phyloP scores from a whole-genome alignment of 768 basidiomycete species.

The Heimioporus sp. region DNA sequence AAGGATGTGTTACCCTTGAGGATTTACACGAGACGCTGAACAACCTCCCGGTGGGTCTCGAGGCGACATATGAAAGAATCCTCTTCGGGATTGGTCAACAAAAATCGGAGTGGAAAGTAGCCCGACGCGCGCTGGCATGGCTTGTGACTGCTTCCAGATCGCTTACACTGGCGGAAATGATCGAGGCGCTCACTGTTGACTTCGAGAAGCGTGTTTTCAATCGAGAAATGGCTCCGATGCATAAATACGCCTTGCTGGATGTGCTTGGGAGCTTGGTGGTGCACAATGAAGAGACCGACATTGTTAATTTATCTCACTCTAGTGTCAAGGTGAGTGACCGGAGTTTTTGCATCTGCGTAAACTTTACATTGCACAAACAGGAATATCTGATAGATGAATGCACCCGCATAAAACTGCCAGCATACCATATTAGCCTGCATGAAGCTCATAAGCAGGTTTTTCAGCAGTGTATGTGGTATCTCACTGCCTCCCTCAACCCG shows the following conservation, averaged over 20 bases:
- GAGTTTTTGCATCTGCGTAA: neutral
- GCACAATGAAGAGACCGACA: neutral
- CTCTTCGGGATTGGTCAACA: neutral
- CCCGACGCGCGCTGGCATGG: neutral
- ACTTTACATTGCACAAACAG: neutral
- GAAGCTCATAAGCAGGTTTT: neutral
- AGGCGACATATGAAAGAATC: constrained; percentile 3
- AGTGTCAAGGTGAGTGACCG: neutral
- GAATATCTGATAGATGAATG: neutral
- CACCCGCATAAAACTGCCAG: neutral
- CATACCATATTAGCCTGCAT: neutral
- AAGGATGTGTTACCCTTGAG: neutral
- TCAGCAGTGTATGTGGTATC: neutral
- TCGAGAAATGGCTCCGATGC: neutral
- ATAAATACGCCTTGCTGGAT: neutral
- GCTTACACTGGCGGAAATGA: constrained; percentile 1
- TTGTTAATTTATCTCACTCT: neutral
- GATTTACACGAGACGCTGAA: neutral
- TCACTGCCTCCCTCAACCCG: neutral
- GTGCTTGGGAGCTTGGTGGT: neutral
- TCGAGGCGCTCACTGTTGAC: neutral
- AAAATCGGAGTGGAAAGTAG: neutral
- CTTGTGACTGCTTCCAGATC: constrained; percentile 1
- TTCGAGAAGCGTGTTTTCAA: neutral
- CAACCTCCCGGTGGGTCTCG: neutral